Percentiles rank a stretch among this genome's conserved stretches.
phyloP scores from a whole-genome alignment of 2,329 filamentous ascomycete genomes.

The Trichoderma koningii region DNA sequence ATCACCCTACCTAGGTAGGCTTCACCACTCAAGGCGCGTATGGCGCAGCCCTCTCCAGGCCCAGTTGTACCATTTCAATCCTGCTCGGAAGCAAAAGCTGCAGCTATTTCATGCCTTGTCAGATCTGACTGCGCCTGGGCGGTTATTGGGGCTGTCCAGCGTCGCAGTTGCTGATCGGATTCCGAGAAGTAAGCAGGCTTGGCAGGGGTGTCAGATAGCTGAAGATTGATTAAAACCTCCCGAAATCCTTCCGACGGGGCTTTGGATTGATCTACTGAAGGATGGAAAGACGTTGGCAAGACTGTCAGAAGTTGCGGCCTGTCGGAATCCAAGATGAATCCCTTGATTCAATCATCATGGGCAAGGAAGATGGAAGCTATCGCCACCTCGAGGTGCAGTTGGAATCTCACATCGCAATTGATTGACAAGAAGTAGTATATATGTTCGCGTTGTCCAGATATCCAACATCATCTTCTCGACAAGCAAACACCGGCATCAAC shows the following conservation, averaged over 20 bases:
- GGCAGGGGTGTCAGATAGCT: not conserved
- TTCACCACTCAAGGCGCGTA: no score
- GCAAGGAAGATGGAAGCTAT: not conserved
- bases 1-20: no score
- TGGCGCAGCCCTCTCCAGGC: not conserved
- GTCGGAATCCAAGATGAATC: not conserved
- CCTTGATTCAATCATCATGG: not conserved
- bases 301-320: not conserved
- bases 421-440: not conserved
- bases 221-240: slow-evolving; percentile 4
- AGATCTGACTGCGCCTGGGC: not conserved
- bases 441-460: not conserved
- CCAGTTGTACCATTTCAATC: not conserved
- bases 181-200: not conserved
- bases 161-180: not conserved
- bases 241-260: not conserved
- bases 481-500: not conserved
- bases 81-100: not conserved
- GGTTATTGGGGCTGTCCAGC: not conserved
- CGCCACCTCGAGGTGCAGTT: not conserved
- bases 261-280: not conserved
- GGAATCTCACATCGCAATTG: not conserved
- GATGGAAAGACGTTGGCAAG: not conserved
- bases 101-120: not conserved
- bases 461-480: not conserved